phyloP scores from a whole-genome alignment of 768 basidiomycete genomes.

The Boletus tomentosulus region DNA sequence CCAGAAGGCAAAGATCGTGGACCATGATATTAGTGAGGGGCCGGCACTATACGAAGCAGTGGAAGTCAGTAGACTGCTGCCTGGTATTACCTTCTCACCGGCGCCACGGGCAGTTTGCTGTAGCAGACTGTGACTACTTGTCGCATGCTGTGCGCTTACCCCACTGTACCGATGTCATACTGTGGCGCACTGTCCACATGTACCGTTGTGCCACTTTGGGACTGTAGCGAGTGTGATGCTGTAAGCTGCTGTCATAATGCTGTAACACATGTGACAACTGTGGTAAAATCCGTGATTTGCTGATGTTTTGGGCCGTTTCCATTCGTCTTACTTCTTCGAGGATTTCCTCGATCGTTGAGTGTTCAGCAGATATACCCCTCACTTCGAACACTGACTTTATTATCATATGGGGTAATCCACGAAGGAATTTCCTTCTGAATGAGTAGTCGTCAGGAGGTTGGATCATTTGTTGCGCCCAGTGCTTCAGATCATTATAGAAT shows the following conservation, averaged over 20 bases:
- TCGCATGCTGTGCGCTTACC: too few relatives aligned
- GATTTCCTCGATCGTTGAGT: neutral
- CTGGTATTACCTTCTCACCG: conserved; percentile 63
- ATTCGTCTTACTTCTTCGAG: neutral
- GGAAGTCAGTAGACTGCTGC: conserved; percentile 44
- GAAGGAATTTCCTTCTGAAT: neutral
- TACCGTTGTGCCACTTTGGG: too few relatives aligned
- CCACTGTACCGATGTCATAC: too few relatives aligned
- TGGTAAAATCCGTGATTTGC: too few relatives aligned
- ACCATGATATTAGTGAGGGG: conserved; percentile 75
- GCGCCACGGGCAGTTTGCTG: too few relatives aligned
- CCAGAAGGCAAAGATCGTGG: conserved; percentile 69
- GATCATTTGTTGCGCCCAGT: neutral
- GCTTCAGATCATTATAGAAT: neutral
- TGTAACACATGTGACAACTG: too few relatives aligned
- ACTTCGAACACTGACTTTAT: too few relatives aligned
- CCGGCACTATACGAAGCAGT: conserved; percentile 38
- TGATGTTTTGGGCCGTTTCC: neutral
- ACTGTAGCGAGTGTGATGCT: too few relatives aligned
- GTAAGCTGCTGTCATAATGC: too few relatives aligned
- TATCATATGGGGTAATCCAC: neutral
- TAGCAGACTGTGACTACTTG: too few relatives aligned
- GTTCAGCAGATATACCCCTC: neutral
- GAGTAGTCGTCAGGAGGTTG: neutral
- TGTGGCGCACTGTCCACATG: too few relatives aligned